These are phyloP conservation scores for Plicaturopsis crispa DNA, from an alignment of 768 basidiomycete species.

Conservation along the genomic window DNA sequence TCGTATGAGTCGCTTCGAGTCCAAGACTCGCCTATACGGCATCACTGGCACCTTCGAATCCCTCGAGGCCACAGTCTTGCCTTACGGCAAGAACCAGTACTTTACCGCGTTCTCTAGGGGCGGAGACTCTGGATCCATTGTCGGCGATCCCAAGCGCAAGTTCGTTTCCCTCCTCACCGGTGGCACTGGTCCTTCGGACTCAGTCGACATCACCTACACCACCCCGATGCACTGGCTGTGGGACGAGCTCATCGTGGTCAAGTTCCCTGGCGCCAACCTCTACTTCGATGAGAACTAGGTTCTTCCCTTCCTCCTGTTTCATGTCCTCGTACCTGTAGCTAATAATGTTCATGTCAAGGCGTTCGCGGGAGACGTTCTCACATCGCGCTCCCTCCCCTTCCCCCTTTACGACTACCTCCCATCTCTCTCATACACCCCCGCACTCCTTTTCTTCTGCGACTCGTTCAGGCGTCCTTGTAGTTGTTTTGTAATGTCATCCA, in stretches of 20 bases:
- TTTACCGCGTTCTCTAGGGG: constrained; percentile 1
- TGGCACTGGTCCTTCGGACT: constrained; percentile 11
- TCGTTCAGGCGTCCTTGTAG: no score
- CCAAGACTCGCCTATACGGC: constrained; percentile 12
- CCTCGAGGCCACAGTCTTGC: constrained; percentile 11
- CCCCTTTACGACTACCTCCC: no score
- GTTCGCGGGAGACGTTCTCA: neutral
- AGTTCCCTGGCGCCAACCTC: constrained; percentile 14
- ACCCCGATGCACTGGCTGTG: constrained; percentile 15
- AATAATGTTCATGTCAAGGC: neutral
- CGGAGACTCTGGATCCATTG: constrained; percentile 3
- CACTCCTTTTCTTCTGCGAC: no score
- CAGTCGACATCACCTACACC: constrained; percentile 9
- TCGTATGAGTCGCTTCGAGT: constrained; percentile 13
- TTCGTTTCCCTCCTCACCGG: constrained; percentile 12
- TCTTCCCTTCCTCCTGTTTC: constrained; percentile 3
- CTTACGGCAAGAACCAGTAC: constrained; percentile 10
- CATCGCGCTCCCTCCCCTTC: no score
- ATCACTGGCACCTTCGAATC: constrained; percentile 4
- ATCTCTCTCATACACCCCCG: no score
- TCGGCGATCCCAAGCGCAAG: constrained; percentile 9
- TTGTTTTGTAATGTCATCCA: no score
- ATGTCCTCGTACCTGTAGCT: neutral
- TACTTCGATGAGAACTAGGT: constrained; percentile 7
- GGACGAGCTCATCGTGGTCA: constrained; percentile 12